A percentile compares a stretch with the other conserved stretches of the same genome.
Evolutionary conservation across 2,329 filamentous ascomycete genomes (phyloP).

Genomic region (Hypoxylon sp.): DNA sequence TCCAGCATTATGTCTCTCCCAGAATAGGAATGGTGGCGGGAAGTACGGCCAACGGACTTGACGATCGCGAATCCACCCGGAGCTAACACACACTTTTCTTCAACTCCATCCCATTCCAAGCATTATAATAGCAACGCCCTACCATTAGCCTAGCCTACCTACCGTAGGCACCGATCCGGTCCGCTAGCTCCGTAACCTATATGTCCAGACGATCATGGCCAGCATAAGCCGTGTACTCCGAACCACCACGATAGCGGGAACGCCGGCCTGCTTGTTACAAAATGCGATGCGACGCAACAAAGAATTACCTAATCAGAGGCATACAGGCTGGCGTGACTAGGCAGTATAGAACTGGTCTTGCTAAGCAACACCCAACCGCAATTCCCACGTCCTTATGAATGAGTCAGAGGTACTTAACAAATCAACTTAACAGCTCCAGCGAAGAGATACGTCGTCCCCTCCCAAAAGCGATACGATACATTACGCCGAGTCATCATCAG

Average conservation of each 20-base stretch:
- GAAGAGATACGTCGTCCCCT: not conserved
- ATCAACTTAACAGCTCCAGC: not conserved
- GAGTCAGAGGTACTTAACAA: not conserved
- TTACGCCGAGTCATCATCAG: not conserved
- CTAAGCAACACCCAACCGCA: not conserved
- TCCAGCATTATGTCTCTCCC: not conserved
- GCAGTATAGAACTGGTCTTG: not conserved
- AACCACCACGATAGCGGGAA: not conserved
- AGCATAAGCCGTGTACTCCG: conserved; percentile 3
- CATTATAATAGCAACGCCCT: not conserved
- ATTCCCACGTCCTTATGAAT: not conserved
- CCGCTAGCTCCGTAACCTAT: not conserved
- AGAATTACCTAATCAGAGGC: not conserved
- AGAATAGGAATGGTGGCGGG: not conserved
- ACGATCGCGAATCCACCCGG: not conserved
- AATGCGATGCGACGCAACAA: not conserved
- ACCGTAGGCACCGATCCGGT: not conserved
- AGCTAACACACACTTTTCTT: not conserved
- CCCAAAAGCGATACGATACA: not conserved
- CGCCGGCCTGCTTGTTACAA: not conserved
- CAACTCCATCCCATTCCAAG: not conserved
- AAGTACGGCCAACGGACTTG: not conserved
- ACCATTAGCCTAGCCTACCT: not conserved
- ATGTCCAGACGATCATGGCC: not conserved
- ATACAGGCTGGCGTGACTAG: not conserved